Percentiles rank a stretch among this genome's conserved stretches.
phyloP scores from a whole-genome alignment of 2,329 filamentous ascomycete genomes.

The Colletotrichum tamarilloi region DNA sequence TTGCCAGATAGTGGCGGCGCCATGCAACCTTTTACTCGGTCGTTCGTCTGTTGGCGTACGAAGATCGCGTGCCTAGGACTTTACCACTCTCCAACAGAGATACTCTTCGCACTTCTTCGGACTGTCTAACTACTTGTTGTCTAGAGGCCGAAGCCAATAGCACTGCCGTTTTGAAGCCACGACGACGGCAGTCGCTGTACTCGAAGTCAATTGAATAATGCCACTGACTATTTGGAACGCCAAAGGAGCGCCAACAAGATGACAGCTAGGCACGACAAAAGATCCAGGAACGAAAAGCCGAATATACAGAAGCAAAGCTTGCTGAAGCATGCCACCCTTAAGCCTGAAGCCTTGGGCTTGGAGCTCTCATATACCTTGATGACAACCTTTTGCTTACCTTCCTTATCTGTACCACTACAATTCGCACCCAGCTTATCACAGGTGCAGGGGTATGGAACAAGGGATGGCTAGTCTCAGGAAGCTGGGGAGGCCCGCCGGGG shows the following conservation, averaged over 20 bases:
- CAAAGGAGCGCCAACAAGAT: neutral
- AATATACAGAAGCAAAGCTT: neutral
- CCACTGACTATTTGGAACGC: neutral
- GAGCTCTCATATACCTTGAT: neutral
- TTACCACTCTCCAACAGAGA: neutral
- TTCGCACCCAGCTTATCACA: conserved; percentile 1
- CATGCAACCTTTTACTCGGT: neutral
- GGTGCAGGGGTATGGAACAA: conserved; percentile 7
- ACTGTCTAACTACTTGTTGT: conserved; percentile 13
- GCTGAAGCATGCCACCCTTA: neutral
- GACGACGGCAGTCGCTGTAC: neutral
- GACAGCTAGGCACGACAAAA: neutral
- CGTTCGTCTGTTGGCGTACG: neutral
- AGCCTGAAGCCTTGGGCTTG: neutral
- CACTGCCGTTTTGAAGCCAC: neutral
- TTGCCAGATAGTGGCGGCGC: conserved; percentile 1
- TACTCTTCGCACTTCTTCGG: neutral
- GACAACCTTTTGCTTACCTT: neutral
- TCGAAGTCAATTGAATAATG: neutral
- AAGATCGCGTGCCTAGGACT: conserved; percentile 11
- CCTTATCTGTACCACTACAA: conserved; percentile 2
- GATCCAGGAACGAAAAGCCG: neutral
- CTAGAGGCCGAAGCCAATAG: neutral
- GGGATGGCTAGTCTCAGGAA: conserved; percentile 6
- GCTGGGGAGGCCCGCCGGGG: conserved; percentile 3